Percentiles rank a stretch among this genome's conserved stretches.
These are phyloP conservation scores for Fusarium armeniacum DNA, from an alignment of 2,329 filamentous ascomycete species.

Conservation along the genomic window DNA sequence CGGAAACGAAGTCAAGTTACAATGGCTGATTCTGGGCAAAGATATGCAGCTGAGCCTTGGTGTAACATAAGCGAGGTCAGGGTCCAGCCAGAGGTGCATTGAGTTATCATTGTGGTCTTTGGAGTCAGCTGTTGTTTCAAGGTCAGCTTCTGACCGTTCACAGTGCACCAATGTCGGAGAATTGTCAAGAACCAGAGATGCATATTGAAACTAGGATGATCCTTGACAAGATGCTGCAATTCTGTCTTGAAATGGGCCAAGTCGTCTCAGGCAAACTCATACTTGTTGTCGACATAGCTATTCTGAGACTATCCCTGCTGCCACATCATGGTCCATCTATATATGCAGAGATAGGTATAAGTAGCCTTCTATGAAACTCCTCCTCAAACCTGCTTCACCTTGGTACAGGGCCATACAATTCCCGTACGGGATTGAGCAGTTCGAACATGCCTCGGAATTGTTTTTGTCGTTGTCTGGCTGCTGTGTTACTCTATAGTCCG, in stretches of 20 bases:
- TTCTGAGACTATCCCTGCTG: neutral
- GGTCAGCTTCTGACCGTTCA: neutral
- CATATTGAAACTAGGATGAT: neutral
- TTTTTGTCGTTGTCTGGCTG: neutral
- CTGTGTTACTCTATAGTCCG: neutral
- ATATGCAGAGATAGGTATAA: neutral
- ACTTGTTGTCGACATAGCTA: neutral
- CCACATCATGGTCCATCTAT: neutral
- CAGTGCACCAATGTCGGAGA: neutral
- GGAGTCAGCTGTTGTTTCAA: neutral
- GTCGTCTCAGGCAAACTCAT: neutral
- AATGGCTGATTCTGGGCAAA: neutral
- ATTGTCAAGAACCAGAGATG: neutral
- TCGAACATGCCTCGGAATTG: neutral
- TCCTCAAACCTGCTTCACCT: neutral
- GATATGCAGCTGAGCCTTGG: neutral
- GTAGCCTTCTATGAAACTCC: neutral
- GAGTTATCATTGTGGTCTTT: neutral
- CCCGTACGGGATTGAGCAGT: neutral
- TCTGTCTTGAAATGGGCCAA: neutral
- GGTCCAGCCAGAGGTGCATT: neutral
- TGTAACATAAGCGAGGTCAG: neutral
- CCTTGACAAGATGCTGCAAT: neutral
- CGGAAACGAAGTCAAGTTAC: neutral
- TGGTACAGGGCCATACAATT: neutral